These are phyloP conservation scores for Xylaria longipes DNA, from an alignment of 495 filamentous ascomycete genomes.

Conservation along the genomic window DNA sequence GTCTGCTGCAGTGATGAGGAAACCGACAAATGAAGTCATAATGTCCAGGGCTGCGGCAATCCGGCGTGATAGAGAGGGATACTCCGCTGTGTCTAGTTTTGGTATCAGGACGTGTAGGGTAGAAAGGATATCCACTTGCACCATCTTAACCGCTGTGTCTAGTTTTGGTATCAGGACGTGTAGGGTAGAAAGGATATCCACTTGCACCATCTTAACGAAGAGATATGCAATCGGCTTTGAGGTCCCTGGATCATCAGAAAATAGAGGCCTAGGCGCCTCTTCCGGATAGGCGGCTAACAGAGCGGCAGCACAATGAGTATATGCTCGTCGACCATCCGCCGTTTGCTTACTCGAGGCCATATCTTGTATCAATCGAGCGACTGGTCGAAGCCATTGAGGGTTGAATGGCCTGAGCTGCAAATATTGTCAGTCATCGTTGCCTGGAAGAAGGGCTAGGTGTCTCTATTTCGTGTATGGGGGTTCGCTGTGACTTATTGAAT, in stretches of 20 bases:
- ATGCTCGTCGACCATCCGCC: conserved; percentile 52
- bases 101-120: conserved; percentile 66
- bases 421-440: conserved; percentile 9
- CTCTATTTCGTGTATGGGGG: background rate
- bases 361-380: conserved; percentile 48
- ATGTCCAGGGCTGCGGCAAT: conserved; percentile 65
- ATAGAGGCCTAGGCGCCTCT: conserved; percentile 53
- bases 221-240: conserved; percentile 63
- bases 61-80: conserved; percentile 55
- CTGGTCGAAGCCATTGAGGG: conserved; percentile 52
- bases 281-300: conserved; percentile 59
- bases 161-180: conserved; percentile 64
- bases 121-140: conserved; percentile 66
- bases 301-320: conserved; percentile 57
- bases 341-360: conserved; percentile 56
- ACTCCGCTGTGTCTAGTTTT: conserved; percentile 56
- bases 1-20: conserved; percentile 58
- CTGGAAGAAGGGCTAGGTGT: background rate
- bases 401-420: conserved; percentile 38
- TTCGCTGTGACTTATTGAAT: background rate
- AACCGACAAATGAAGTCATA: conserved; percentile 63
- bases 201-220: conserved; percentile 63
- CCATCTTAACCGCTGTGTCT: conserved; percentile 62
- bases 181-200: conserved; percentile 67
- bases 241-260: conserved; percentile 45